Percentiles rank a stretch among this genome's conserved stretches.
phyloP scores from a whole-genome alignment of 2,329 filamentous ascomycete species.

The Leptographium procerum region DNA sequence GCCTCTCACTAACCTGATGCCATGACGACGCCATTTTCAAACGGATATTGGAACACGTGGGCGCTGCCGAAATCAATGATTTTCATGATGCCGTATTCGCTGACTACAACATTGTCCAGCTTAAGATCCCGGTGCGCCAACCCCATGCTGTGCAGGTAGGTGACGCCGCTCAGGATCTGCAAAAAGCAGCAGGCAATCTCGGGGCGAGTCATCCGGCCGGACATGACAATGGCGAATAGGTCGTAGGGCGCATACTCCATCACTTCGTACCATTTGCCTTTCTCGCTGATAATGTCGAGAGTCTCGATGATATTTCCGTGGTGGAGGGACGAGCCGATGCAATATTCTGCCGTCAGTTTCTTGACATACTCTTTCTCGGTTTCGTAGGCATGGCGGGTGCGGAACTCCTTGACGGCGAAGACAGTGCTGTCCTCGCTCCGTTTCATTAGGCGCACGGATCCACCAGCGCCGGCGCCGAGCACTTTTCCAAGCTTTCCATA shows the following conservation, averaged over 20 bases:
- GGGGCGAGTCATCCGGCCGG: constrained; percentile 86
- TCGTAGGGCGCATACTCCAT: constrained; percentile 98
- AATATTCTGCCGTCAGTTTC: constrained; percentile 96
- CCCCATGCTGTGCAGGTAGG: constrained; percentile 90
- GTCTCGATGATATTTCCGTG: constrained; percentile 99
- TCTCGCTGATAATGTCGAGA: constrained; percentile 90
- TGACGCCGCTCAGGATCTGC: constrained; percentile 89
- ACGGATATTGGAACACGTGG: constrained; percentile 93
- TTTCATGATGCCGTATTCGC: constrained; percentile 95
- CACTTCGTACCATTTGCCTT: constrained; percentile 90
- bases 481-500: constrained; percentile 96
- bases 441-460: constrained; percentile 90
- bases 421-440: constrained; percentile 83
- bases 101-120: constrained; percentile 95
- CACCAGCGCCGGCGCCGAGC: constrained; percentile 84
- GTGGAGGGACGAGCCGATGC: constrained; percentile 90
- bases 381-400: constrained; percentile 84
- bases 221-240: constrained; percentile 97
- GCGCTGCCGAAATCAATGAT: constrained; percentile 98
- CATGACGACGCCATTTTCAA: constrained; percentile 76
- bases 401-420: constrained; percentile 96
- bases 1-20: constrained; percentile 54
- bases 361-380: constrained; percentile 93
- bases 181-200: constrained; percentile 86
- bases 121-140: constrained; percentile 92